phyloP scores from a whole-genome alignment of 2,329 filamentous ascomycete genomes.

The Alternaria sp. region DNA sequence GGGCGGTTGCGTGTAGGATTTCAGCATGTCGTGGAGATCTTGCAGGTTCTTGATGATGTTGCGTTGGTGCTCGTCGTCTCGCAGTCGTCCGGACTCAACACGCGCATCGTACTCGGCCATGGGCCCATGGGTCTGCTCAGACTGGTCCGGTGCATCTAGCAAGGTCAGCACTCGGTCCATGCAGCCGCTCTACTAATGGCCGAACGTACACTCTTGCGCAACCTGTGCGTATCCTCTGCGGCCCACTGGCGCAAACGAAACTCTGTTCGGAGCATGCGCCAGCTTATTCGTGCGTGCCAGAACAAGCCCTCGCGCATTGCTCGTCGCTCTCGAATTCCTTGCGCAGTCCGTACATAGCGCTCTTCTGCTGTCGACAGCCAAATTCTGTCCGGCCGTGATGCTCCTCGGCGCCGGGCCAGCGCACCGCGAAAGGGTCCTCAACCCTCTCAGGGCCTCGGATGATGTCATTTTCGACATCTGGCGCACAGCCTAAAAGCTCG shows the following conservation, averaged over 20 bases:
- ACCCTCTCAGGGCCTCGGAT: slow-evolving; percentile 38
- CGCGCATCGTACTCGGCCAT: slow-evolving; percentile 87
- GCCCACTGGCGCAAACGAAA: slow-evolving; percentile 12
- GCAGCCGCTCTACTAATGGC: not conserved
- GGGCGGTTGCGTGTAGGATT: slow-evolving; percentile 72
- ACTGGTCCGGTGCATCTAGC: slow-evolving; percentile 19
- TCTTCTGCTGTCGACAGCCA: slow-evolving; percentile 14
- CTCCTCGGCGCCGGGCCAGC: slow-evolving; percentile 25
- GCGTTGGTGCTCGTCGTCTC: slow-evolving; percentile 91
- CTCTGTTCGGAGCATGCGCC: slow-evolving; percentile 5
- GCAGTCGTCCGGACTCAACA: slow-evolving; percentile 74
- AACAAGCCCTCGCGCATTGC: slow-evolving; percentile 7
- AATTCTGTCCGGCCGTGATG: slow-evolving; percentile 3
- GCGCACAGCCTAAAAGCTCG: slow-evolving; percentile 2
- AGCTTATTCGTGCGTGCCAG: slow-evolving; percentile 6
- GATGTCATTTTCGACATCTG: slow-evolving; percentile 40
- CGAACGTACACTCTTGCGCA: slow-evolving; percentile 29
- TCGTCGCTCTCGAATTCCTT: slow-evolving; percentile 17
- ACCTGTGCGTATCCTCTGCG: slow-evolving; percentile 40
- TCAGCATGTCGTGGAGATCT: slow-evolving; percentile 83
- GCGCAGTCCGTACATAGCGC: slow-evolving; percentile 39
- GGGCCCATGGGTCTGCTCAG: slow-evolving; percentile 63
- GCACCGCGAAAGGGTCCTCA: slow-evolving; percentile 36
- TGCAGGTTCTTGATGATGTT: slow-evolving; percentile 89
- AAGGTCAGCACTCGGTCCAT: slow-evolving; percentile 10